phyloP scores from a whole-genome alignment of 148 eudicot species.

The Rhododendron williamsianum region DNA sequence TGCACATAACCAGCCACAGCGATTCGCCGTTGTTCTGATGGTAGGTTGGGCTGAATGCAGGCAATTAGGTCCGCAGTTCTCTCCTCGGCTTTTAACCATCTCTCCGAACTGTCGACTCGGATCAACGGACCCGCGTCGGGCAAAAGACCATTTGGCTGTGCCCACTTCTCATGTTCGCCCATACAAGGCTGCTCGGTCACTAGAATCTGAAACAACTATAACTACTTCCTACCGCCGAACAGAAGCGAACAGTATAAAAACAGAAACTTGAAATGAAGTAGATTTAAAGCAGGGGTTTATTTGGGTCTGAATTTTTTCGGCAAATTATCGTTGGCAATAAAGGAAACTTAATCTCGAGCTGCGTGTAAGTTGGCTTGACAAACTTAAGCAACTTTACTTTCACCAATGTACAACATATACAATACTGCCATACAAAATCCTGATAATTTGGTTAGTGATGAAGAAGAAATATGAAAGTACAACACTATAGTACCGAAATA shows the following conservation, averaged over 20 bases:
- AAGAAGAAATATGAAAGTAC: neutral
- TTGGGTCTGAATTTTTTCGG: too few species aligned
- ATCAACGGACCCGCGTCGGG: slow-evolving; percentile 41
- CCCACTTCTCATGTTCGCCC: slow-evolving; percentile 41
- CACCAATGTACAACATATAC: neutral
- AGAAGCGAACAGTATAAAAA: neutral
- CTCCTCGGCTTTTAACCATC: slow-evolving; percentile 73
- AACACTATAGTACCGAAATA: neutral
- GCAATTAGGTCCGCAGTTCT: slow-evolving; percentile 76
- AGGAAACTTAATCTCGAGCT: neutral
- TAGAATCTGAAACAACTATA: neutral
- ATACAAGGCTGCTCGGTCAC: slow-evolving; percentile 13
- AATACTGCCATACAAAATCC: neutral
- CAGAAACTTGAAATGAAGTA: neutral
- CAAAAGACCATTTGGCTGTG: slow-evolving; percentile 59
- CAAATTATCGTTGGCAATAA: neutral
- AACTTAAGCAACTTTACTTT: neutral
- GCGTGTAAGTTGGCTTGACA: too few species aligned
- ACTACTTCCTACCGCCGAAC: neutral
- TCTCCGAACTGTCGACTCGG: slow-evolving; percentile 41
- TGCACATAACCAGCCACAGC: slow-evolving; percentile 77
- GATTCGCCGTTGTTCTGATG: slow-evolving; percentile 62
- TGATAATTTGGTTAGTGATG: neutral
- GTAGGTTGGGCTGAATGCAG: slow-evolving; percentile 63
- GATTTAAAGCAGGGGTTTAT: neutral